Conservation (phyloP, 495 filamentous ascomycete species). For the Melanomma pulvis-pyrius region DNA sequence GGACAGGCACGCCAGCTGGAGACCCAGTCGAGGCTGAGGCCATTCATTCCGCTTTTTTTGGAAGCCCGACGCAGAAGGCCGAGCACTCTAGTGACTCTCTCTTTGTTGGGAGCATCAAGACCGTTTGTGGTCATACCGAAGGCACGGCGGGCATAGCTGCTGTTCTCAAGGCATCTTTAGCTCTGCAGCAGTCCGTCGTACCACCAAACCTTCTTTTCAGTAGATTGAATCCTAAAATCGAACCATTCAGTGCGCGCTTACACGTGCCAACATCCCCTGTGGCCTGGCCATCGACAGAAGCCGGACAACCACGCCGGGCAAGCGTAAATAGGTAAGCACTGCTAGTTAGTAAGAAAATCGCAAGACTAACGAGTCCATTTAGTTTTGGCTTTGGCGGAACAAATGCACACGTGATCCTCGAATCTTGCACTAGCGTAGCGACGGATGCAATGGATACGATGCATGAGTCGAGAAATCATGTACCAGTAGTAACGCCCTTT, state of each 20-base stretch:
- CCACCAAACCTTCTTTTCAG: conserved; percentile 13
- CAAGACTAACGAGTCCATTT: neutral
- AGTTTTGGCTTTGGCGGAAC: neutral
- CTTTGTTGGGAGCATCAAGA: conserved; percentile 52
- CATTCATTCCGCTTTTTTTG: conserved; percentile 10
- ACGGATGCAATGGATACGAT: neutral
- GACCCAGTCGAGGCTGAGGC: conserved; percentile 24
- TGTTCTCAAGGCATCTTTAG: conserved; percentile 49
- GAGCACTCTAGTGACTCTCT: conserved; percentile 2
- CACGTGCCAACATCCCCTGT: neutral
- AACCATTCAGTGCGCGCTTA: neutral
- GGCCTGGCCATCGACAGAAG: conserved; percentile 28
- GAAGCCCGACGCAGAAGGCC: neutral
- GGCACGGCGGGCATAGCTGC: conserved; percentile 52
- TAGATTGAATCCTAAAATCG: conserved; percentile 5
- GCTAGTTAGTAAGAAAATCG: neutral
- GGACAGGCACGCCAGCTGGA: conserved; percentile 22
- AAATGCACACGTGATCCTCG: conserved; percentile 1
- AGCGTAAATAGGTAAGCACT: conserved; percentile 14
- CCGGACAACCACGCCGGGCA: neutral
- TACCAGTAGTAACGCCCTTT: conserved; percentile 12
- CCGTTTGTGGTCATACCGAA: conserved; percentile 57
- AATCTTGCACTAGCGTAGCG: neutral
- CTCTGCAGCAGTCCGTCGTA: neutral
- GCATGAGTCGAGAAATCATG: neutral